Evolutionary conservation across 148 eudicot genomes (phyloP), one percentile per base, ranked within the genome.

Genomic region (Vaccinium darrowii): DNA sequence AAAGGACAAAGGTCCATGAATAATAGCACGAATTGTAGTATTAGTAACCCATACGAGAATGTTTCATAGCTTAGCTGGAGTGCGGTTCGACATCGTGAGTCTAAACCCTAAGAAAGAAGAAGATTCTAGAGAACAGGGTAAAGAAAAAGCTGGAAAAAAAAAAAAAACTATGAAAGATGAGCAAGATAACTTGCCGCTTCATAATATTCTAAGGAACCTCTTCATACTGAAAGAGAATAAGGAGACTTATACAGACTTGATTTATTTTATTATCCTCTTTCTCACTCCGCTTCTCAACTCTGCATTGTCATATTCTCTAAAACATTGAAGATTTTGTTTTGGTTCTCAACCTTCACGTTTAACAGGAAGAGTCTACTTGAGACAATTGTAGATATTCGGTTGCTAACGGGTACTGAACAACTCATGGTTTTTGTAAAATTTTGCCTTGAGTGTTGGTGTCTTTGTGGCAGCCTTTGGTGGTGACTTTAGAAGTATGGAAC

Each of bases 401-500:
- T 65, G 30, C 72, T 23, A 65, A 65, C 10, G 72, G 33, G 14
- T 63, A 65, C 9, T 65, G 72, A 9, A 23, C 33, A 65, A 65
- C 71, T 63, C 30, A 65, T 23, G 10, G 9, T 23, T 14, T 65
- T 1, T 12, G 72, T 65, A 65, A 23, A 23, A 2, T 8, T 23
- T 62, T 65, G 23, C 10, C 13, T n/a, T 23, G 30, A 65, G 33
- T n/a, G 30, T 23, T 3, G 63, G 65, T 60, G 65, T 60, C 65
- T 60, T 21, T 60, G 19, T 2, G 23, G 65, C 19, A 60, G 65
- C 8, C 65, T 19, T 60, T 60, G 63, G 63, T 58, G 36, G 9
- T 67, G 73, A 27, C 36, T 67, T 67, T 27, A 67, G 73, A 67
- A 72, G 76, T 13, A 72, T 72, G 76, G 47, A 72, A 72, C 76